Evolutionary conservation across 1,284 basidiomycete species (phyloP), one percentile per base, ranked within the genome.

Genomic region (Moesziomyces aphidis): DNA sequence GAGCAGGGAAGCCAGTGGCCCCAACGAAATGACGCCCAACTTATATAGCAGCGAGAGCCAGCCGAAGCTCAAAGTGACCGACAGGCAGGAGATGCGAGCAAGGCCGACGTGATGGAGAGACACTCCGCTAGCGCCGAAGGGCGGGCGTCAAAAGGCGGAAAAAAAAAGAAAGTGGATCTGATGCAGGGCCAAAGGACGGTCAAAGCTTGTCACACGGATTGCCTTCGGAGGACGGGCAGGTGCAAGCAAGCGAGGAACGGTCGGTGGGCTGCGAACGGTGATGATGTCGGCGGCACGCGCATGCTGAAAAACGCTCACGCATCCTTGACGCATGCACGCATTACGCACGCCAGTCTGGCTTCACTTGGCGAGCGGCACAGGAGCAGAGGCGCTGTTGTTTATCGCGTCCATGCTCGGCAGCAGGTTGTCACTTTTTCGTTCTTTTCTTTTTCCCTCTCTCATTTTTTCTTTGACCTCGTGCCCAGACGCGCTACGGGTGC

Each of bases 1-100:
- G 9, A 17, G 36, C 13, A 17, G 6, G 13, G 4, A 36, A 4
- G 36, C 36, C 26, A 28, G 13, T 17, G 6, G 36, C 13, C 13
- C 5, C 36, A 19, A 23, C 23, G 42, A 53, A 44, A 42, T 26
- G 52, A 53, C 42, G 52, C 43, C 13, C 43, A 24, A 19, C 39
- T 13, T 42, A 42, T 42, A 42, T 42, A 42, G 39, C 31, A 13
- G 31, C 31, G 11, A 4, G 31, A 13, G 9, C 3, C 10, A 11
- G 31, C 31, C 10, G 13, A 34, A 34, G 26, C 31, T 34, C 10
- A 34, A 34, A 10, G 31, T 34, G 31, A 28, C 26, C 26, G 26
- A 28, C 26, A 28, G 26, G 26, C 26, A 5, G 26, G 26, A 28
- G 26, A 28, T 28, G 36, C 36, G 36, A 36, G 36, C 11, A 15